Conservation (phyloP, 441 rosid genomes). For the Cnidoscolus chayamansa region DNA sequence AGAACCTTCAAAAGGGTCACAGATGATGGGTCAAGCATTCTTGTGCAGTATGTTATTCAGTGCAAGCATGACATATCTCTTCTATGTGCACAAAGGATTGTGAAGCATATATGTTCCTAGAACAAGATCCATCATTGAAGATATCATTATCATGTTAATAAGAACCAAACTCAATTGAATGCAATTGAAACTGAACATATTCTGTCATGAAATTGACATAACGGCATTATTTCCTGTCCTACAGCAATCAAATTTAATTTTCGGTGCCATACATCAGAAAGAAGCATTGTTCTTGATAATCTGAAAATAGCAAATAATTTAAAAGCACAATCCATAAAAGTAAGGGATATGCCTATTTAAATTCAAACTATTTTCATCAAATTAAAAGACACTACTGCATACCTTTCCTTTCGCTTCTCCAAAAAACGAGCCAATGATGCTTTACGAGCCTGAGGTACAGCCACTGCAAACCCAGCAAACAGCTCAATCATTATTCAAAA, state of each 20-base stretch:
- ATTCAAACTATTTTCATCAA: constrained; percentile 1
- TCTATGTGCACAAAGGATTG: too few relatives aligned
- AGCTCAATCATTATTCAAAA: not conserved
- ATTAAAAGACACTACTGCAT: constrained; percentile 11
- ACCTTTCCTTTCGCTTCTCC: constrained; percentile 94
- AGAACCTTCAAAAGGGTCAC: too few relatives aligned
- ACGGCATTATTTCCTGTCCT: not conserved
- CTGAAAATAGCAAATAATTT: not conserved
- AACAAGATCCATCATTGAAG: too few relatives aligned
- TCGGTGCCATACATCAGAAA: too few relatives aligned
- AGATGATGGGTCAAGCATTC: too few relatives aligned
- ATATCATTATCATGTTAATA: too few relatives aligned
- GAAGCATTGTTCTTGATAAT: not conserved
- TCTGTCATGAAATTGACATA: not conserved
- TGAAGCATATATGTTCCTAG: too few relatives aligned
- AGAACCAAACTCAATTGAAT: too few relatives aligned
- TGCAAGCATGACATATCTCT: too few relatives aligned
- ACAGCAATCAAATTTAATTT: not conserved
- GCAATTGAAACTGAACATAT: too few relatives aligned
- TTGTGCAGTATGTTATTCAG: too few relatives aligned
- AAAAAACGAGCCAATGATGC: constrained; percentile 83
- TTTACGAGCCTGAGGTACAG: constrained; percentile 81
- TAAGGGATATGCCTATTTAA: not conserved
- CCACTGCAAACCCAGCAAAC: constrained; percentile 20
- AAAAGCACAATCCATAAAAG: not conserved